Conservation (phyloP, 495 filamentous ascomycete genomes). For the Staphylotrichum longicolle region DNA sequence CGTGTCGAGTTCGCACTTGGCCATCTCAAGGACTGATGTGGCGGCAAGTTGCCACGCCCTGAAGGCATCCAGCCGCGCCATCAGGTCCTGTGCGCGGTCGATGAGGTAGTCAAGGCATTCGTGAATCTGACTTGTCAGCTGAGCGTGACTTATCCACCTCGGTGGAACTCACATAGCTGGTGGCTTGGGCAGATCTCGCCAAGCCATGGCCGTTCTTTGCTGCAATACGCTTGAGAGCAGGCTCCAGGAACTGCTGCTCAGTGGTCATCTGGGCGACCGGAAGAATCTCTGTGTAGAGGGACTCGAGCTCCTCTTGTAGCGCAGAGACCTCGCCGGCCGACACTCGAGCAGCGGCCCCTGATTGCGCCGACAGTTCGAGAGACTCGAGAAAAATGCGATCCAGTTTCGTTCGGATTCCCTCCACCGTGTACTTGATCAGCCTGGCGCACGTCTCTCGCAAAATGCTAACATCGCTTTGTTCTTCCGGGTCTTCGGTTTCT, state of each 20-base stretch:
- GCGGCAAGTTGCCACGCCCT: constrained; percentile 35
- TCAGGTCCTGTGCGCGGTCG: constrained; percentile 32
- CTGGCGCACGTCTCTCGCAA: constrained; percentile 46
- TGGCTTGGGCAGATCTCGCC: constrained; percentile 37
- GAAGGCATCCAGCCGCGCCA: constrained; percentile 29
- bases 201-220: constrained; percentile 38
- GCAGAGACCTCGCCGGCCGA: constrained; percentile 37
- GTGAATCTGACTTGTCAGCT: constrained; percentile 33
- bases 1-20: constrained; percentile 26
- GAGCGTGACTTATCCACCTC: not conserved
- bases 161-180: constrained; percentile 40
- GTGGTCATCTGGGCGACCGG: constrained; percentile 61
- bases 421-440: constrained; percentile 49
- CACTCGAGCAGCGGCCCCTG: constrained; percentile 23
- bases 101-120: constrained; percentile 41
- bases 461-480: constrained; percentile 36
- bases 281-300: constrained; percentile 61
- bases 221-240: constrained; percentile 47
- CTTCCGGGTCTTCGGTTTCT: constrained; percentile 39
- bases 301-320: constrained; percentile 58
- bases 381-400: constrained; percentile 49
- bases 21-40: constrained; percentile 28
- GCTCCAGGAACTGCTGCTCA: constrained; percentile 58
- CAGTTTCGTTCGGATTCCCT: constrained; percentile 44
- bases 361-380: constrained; percentile 29